These are phyloP conservation scores for Pinus taeda DNA, from an alignment of 75 land plant genomes.

Conservation along the genomic window DNA sequence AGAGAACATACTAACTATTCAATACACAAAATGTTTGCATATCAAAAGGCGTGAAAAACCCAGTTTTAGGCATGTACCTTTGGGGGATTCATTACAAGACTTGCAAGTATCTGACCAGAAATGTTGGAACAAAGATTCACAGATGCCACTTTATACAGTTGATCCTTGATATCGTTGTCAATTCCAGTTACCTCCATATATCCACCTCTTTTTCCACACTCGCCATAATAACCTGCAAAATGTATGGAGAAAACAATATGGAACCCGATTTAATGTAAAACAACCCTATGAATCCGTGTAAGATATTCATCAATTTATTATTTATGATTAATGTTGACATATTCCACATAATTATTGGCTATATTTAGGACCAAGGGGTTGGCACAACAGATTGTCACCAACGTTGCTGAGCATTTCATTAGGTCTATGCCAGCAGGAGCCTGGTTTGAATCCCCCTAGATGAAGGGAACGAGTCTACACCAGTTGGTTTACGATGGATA, in stretches of 20 bases:
- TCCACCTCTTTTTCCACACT: conserved; percentile 98
- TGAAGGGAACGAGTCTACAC: no score
- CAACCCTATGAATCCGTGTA: no score
- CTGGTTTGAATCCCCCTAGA: no score
- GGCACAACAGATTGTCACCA: no score
- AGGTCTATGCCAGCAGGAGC: no score
- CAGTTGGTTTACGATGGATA: no score
- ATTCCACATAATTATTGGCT: no score
- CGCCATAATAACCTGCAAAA: conserved; percentile 87
- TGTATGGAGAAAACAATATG: neutral
- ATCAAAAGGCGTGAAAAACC: neutral
- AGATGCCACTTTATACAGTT: conserved; percentile 93
- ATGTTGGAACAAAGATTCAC: conserved; percentile 96
- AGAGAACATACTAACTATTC: neutral
- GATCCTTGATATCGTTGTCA: conserved; percentile 72
- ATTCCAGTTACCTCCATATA: conserved; percentile 99
- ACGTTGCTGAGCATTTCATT: no score
- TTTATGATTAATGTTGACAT: no score
- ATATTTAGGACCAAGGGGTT: no score
- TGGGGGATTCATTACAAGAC: conserved; percentile 98
- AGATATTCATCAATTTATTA: no score
- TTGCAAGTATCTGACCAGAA: conserved; percentile 95
- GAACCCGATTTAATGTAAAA: no score
- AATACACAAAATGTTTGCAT: neutral
- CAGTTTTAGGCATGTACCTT: conserved; percentile 54